Conservation (phyloP, 306 rosid genomes). For the Cercis canadensis region DNA sequence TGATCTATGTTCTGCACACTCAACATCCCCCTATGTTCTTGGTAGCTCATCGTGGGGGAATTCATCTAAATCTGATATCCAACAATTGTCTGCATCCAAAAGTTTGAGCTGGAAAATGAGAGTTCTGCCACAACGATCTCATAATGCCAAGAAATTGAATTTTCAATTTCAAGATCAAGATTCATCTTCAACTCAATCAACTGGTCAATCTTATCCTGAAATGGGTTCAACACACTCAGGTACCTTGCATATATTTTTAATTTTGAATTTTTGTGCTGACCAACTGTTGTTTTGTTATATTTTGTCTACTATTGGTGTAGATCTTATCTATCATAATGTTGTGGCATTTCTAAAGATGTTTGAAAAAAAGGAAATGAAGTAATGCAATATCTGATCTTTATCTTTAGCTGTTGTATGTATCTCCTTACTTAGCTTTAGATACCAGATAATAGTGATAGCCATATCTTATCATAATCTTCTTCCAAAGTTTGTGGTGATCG, state of each 20-base stretch:
- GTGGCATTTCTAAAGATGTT: too few species aligned
- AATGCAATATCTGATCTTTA: constrained; percentile 1
- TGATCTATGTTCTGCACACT: constrained; percentile 37
- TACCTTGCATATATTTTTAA: constrained; percentile 12
- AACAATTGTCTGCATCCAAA: constrained; percentile 51
- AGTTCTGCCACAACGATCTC: constrained; percentile 45
- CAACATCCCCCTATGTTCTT: constrained; percentile 27
- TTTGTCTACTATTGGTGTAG: too few species aligned
- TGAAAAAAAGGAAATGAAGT: constrained; percentile 13
- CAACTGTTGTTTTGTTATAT: constrained; percentile 1
- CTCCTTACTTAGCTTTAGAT: background rate
- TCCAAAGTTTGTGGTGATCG: too few species aligned
- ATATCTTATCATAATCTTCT: too few species aligned
- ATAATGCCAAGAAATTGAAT: constrained; percentile 47
- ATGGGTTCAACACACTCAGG: constrained; percentile 56
- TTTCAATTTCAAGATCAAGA: constrained; percentile 64
- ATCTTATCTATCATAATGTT: too few species aligned
- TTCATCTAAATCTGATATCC: constrained; percentile 45
- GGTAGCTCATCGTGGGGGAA: too few species aligned
- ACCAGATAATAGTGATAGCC: background rate
- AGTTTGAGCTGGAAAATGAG: constrained; percentile 55
- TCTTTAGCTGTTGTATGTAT: constrained; percentile 5
- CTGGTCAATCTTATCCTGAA: constrained; percentile 57
- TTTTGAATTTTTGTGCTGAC: background rate
- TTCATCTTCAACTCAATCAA: constrained; percentile 71